phyloP scores from a whole-genome alignment of 225 moss, liverwort and hornwort species.

The Lunularia cruciata region DNA sequence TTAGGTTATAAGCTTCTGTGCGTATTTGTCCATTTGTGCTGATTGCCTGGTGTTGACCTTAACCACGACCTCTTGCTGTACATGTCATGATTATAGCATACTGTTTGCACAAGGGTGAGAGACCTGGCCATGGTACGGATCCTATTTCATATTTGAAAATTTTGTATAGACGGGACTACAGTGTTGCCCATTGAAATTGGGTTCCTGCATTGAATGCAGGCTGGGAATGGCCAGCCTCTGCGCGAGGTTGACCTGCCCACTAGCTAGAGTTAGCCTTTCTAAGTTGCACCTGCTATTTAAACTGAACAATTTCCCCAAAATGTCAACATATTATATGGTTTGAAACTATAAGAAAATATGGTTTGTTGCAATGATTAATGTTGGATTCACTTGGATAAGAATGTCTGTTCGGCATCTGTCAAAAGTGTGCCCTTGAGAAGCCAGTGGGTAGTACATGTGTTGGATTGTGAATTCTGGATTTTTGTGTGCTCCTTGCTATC shows the following conservation, averaged over 20 bases:
- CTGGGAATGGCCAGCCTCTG: no score
- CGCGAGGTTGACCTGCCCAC: no score
- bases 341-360: background rate
- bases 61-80: background rate
- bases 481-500: no score
- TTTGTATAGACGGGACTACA: no score
- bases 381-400: background rate
- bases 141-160: background rate
- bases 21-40: no score
- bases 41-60: background rate
- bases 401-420: no score
- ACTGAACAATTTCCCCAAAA: background rate
- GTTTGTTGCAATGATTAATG: conserved; percentile 1
- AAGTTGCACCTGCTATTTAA: background rate
- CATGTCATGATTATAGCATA: background rate
- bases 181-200: no score
- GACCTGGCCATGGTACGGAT: background rate
- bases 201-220: background rate
- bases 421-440: no score
- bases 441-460: no score
- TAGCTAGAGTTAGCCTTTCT: background rate
- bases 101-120: background rate
- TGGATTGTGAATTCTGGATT: no score
- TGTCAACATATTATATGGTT: background rate
- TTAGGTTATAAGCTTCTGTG: no score